Percentiles rank a stretch among this genome's conserved stretches.
Evolutionary conservation across 305 asterid species (phyloP).

Genomic region (Solanum hybrid): DNA sequence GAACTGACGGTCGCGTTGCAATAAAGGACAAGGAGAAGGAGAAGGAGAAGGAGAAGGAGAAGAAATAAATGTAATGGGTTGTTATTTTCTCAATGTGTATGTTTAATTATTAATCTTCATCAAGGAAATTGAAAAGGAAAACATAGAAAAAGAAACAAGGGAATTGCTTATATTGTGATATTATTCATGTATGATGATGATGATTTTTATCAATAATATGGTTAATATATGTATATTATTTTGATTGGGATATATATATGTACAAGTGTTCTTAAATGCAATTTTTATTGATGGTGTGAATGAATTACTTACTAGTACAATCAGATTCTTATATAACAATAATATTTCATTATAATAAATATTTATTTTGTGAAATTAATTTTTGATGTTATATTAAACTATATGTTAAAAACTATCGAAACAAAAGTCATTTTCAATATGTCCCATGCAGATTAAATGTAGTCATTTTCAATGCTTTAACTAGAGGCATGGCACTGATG

Average conservation of each 20-base stretch:
- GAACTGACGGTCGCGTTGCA: conserved; percentile 61
- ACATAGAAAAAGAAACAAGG: not conserved
- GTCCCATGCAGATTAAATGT: not conserved
- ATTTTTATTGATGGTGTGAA: not conserved
- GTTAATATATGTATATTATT: not conserved
- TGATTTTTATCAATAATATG: conserved; percentile 4
- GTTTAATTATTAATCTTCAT: not conserved
- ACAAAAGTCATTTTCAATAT: not conserved
- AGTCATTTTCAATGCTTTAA: not conserved
- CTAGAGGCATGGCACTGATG: not conserved
- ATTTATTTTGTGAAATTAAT: not conserved
- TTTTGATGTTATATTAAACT: not conserved
- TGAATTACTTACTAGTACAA: not conserved
- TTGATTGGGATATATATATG: not conserved
- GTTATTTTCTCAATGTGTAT: not conserved
- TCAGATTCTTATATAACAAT: not conserved
- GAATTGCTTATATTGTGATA: not conserved
- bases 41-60: conserved; percentile 1
- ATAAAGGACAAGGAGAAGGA: conserved; percentile 15
- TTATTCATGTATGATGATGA: not conserved
- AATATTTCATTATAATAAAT: not conserved
- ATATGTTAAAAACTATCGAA: not conserved
- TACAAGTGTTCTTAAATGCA: not conserved
- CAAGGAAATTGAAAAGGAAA: not conserved
- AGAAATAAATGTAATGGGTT: not conserved